phyloP scores from a whole-genome alignment of 305 asterid species.

The Fraxinus baroniana region DNA sequence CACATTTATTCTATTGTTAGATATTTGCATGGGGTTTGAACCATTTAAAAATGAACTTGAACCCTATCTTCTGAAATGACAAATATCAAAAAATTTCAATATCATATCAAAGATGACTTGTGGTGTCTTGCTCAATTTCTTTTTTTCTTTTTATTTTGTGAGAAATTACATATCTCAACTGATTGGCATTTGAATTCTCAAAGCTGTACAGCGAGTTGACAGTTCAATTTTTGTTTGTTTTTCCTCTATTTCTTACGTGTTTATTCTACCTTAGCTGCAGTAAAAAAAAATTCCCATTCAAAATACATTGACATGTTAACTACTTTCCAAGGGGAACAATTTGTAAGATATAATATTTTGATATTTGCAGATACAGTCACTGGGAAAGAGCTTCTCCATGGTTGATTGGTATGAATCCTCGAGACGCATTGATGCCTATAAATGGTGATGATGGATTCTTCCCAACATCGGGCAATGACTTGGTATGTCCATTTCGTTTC shows the following conservation, averaged over 20 bases:
- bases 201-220: conserved; percentile 14
- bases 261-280: conserved; percentile 15
- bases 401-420: conserved; percentile 77
- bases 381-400: conserved; percentile 97
- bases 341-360: conserved; percentile 15
- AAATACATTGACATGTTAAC: conserved; percentile 1
- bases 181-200: not conserved
- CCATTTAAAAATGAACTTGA: not conserved
- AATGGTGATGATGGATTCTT: conserved; percentile 96
- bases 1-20: not conserved
- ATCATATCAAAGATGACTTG: conserved; percentile 8
- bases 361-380: conserved; percentile 60
- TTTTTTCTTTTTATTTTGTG: not conserved
- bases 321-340: conserved; percentile 10
- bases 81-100: not conserved
- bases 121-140: conserved; percentile 9
- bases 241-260: not conserved
- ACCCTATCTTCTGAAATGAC: not conserved
- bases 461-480: conserved; percentile 93
- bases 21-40: not conserved
- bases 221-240: conserved; percentile 11
- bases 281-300: conserved; percentile 5
- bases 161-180: conserved; percentile 4
- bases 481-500: conserved; percentile 50
- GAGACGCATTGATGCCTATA: conserved; percentile 77